These are phyloP conservation scores for Apostasia ramifera DNA, from an alignment of 106 monocot species.

Conservation along the genomic window DNA sequence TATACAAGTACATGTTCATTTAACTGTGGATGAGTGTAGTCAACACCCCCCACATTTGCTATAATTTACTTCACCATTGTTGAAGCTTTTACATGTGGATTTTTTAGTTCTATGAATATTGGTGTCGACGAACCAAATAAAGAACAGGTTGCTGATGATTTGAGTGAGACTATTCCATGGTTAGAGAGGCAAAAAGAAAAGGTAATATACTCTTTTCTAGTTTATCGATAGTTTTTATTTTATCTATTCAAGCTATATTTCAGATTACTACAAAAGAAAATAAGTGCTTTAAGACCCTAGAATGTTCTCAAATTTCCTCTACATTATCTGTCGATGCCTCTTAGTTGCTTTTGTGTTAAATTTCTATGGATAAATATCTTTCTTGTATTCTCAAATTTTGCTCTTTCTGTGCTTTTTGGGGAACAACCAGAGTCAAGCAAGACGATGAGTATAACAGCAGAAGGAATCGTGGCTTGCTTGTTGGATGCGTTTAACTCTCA, in stretches of 20 bases:
- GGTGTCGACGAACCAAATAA: slow-evolving; percentile 59
- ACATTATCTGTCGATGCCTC: background rate
- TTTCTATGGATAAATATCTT: background rate
- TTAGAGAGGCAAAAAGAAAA: slow-evolving; percentile 85
- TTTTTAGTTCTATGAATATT: slow-evolving; percentile 14
- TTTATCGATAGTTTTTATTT: background rate
- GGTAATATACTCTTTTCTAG: slow-evolving; percentile 20
- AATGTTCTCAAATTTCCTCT: background rate
- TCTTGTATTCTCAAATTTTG: background rate
- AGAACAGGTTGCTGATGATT: slow-evolving; percentile 65
- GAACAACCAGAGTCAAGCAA: slow-evolving; percentile 69
- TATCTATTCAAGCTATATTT: background rate
- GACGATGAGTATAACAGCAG: slow-evolving; percentile 65
- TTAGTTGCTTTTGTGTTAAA: background rate
- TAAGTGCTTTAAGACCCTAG: no score
- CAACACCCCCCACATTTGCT: background rate
- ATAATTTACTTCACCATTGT: background rate
- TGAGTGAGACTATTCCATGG: slow-evolving; percentile 65
- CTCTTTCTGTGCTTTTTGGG: background rate
- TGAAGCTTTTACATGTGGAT: slow-evolving; percentile 26
- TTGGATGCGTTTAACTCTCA: slow-evolving; percentile 81
- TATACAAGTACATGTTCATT: background rate
- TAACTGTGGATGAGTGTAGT: background rate
- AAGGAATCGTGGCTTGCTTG: slow-evolving; percentile 91
- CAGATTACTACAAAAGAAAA: no score